These are phyloP conservation scores for Cucurbita ficifolia DNA, from an alignment of 306 rosid species.

Conservation along the genomic window DNA sequence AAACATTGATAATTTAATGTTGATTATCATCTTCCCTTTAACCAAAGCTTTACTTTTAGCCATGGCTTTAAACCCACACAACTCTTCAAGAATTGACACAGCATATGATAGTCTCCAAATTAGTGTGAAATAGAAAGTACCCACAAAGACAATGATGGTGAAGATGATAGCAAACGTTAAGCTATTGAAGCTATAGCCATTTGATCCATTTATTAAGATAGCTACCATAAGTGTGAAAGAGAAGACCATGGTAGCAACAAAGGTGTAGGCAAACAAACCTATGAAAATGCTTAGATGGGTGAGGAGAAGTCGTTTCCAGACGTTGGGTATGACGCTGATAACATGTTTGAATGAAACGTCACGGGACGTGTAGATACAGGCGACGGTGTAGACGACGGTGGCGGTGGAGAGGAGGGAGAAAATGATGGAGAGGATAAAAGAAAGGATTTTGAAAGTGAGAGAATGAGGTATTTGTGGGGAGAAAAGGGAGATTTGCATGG, in stretches of 20 bases:
- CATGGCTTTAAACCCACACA: conserved; percentile 52
- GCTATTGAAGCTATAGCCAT: too few relatives aligned
- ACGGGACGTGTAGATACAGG: conserved; percentile 4
- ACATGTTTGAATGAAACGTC: conserved; percentile 13
- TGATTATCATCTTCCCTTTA: conserved; percentile 42
- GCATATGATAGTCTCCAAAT: too few relatives aligned
- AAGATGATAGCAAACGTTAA: too few relatives aligned
- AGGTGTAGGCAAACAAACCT: conserved; percentile 4
- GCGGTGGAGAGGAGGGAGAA: conserved; percentile 25
- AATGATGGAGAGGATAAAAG: conserved; percentile 1
- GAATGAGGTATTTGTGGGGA: too few relatives aligned
- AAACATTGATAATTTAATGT: conserved; percentile 1
- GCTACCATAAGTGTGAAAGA: too few relatives aligned
- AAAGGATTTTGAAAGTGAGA: too few relatives aligned
- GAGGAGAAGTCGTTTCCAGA: conserved; percentile 22
- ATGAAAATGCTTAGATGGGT: conserved; percentile 14
- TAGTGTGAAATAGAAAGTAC: too few relatives aligned
- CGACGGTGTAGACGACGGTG: conserved; percentile 17
- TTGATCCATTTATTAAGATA: too few relatives aligned
- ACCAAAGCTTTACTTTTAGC: conserved; percentile 35
- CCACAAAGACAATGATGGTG: too few relatives aligned
- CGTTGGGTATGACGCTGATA: not conserved
- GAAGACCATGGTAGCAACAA: not conserved
- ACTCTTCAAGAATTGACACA: conserved; percentile 29
- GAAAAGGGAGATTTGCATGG: too few relatives aligned